These are phyloP conservation scores for Talaromyces sp. DNA, from an alignment of 2,329 filamentous ascomycete genomes.

Conservation along the genomic window DNA sequence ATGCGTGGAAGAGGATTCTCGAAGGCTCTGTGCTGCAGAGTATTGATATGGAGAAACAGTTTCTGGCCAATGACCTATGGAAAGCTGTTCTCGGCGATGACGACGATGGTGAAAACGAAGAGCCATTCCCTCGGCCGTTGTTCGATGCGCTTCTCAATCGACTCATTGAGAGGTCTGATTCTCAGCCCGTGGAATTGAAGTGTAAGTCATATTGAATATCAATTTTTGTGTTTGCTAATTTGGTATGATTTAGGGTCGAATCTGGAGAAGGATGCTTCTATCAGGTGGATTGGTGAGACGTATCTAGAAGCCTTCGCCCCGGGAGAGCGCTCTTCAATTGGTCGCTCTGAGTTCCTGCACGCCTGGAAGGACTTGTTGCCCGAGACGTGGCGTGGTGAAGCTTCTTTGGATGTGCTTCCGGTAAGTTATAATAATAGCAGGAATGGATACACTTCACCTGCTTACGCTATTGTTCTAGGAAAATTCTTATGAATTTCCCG, in stretches of 20 bases:
- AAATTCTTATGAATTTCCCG: constrained; percentile 26
- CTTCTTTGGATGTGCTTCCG: constrained; percentile 25
- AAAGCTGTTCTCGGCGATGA: constrained; percentile 32
- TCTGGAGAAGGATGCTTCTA: constrained; percentile 29
- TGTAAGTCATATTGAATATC: constrained; percentile 24
- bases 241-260: constrained; percentile 27
- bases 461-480: constrained; percentile 8
- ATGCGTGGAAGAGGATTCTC: constrained; percentile 43
- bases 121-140: constrained; percentile 26
- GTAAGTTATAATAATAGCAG: constrained; percentile 14
- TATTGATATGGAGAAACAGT: constrained; percentile 36
- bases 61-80: constrained; percentile 37
- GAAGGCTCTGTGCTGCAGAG: constrained; percentile 35
- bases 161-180: constrained; percentile 23
- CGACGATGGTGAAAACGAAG: constrained; percentile 27
- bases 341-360: constrained; percentile 28
- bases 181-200: constrained; percentile 20
- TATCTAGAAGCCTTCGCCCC: constrained; percentile 35
- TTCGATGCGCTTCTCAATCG: constrained; percentile 34
- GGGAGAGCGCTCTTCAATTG: constrained; percentile 21
- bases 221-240: not conserved
- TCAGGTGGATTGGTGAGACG: constrained; percentile 34
- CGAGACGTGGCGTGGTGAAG: constrained; percentile 36
- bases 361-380: constrained; percentile 39
- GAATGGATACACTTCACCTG: not conserved